A percentile compares a stretch with the other conserved stretches of the same genome.
These are phyloP conservation scores for Coprinopsis cinerea DNA, from an alignment of 768 basidiomycete genomes.

Conservation along the genomic window DNA sequence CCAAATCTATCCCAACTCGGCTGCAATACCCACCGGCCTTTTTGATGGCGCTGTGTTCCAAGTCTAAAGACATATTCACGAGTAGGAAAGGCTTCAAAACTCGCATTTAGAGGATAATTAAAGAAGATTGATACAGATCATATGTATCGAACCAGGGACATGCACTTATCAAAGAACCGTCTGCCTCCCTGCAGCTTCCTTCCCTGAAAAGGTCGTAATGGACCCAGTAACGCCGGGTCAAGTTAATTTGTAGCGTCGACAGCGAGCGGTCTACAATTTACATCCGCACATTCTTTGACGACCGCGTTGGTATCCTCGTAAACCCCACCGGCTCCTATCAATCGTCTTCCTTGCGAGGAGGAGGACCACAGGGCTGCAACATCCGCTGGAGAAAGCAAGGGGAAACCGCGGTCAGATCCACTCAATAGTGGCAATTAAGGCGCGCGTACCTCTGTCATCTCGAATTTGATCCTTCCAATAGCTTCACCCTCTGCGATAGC, in stretches of 20 bases:
- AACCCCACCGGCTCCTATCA: constrained; percentile 18
- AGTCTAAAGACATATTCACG: no score
- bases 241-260: neutral
- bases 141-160: neutral
- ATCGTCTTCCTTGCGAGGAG: constrained; percentile 85
- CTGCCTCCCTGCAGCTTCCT: neutral
- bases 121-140: constrained; percentile 1
- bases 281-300: neutral
- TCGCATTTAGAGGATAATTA: constrained; percentile 1
- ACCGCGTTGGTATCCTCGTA: neutral
- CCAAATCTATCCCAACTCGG: neutral
- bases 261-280: neutral
- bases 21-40: neutral
- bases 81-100: no score
- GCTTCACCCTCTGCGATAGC: constrained; percentile 93
- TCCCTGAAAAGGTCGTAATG: neutral
- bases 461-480: constrained; percentile 84
- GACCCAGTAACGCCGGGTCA: neutral
- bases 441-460: constrained; percentile 86
- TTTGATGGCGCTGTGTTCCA: constrained; percentile 1
- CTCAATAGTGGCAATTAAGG: constrained; percentile 9
- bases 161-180: neutral
- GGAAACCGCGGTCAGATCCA: constrained; percentile 6
- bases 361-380: constrained; percentile 93
- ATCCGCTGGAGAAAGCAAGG: constrained; percentile 55